Evolutionary conservation across 495 filamentous ascomycete species (phyloP), one percentile per base, ranked within the genome.

Genomic region (Schizothecium vesticola): DNA sequence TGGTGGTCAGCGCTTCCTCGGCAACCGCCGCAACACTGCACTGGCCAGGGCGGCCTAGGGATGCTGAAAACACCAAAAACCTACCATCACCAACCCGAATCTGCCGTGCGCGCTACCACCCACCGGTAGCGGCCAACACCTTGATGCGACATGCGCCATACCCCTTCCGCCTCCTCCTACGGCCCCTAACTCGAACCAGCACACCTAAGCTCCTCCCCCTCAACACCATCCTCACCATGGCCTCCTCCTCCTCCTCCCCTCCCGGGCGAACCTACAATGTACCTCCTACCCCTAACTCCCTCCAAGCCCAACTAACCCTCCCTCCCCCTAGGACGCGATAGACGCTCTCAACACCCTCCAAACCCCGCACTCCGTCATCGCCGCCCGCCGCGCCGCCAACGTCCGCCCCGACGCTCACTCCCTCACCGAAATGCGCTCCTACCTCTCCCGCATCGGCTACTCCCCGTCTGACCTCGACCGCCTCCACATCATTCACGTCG

Each of bases 341-440:
- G 82, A 89, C 64, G 86, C 92, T 26, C 88, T 99, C 76, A 99
- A 99, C 75, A 88, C 92, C 21, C 84, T 97, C 36, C 95, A 98
- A 74, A 91, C 91, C 21, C 96, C 96, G 67, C 93, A 89, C 76
- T 84, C 88, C 56, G 84, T 91, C 59, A 86, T 97, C 36, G 87
- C 96, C 67, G 86, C 88, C 63, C 86, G 94, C 61, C 84, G 86
- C 28, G 88, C 89, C 72, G 89, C 88, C 8, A 89, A 92, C 55
- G 80, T 85, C 72, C 83, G 81, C 24, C 85, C 88, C 75, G 92
- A 94, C 74, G 82, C 87, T 62, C 79, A 80, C 62, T 89, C 89
- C 0, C 84, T 95, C 59, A 85, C 86, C 3, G 89, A 96, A 77
- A 94, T 93, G 84, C 81, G 88, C 66, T 86, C 88, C 71, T 95